Evolutionary conservation across 768 basidiomycete genomes (phyloP).

Genomic region (Agrocybe praecox): DNA sequence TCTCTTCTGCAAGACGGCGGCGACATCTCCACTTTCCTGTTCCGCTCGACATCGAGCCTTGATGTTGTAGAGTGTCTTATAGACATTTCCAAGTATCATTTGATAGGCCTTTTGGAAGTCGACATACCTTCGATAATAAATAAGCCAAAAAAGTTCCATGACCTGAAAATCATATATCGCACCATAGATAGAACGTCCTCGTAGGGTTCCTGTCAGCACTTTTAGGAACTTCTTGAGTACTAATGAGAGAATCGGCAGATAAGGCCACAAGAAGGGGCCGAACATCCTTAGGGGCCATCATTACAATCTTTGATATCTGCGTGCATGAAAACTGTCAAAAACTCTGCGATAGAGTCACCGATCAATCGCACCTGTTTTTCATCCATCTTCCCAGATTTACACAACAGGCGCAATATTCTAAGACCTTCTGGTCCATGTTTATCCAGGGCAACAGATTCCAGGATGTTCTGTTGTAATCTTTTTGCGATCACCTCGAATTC

Average conservation of each 20-base stretch:
- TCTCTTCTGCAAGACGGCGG: constrained; percentile 77
- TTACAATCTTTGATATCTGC: constrained; percentile 89
- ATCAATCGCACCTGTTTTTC: constrained; percentile 80
- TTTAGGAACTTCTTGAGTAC: constrained; percentile 91
- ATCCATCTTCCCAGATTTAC: constrained; percentile 88
- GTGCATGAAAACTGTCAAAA: neutral
- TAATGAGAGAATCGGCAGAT: constrained; percentile 80
- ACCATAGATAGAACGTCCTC: constrained; percentile 93
- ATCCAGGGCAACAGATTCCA: constrained; percentile 82
- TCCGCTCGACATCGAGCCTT: constrained; percentile 74
- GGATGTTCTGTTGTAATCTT: constrained; percentile 65
- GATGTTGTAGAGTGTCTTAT: constrained; percentile 92
- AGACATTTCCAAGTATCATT: constrained; percentile 72
- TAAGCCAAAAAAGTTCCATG: neutral
- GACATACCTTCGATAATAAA: constrained; percentile 68
- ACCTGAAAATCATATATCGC: constrained; percentile 11
- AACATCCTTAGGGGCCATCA: constrained; percentile 90
- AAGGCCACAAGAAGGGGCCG: constrained; percentile 80
- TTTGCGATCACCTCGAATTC: constrained; percentile 76
- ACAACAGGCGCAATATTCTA: constrained; percentile 75
- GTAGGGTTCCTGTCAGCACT: constrained; percentile 88
- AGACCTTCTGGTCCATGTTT: constrained; percentile 84
- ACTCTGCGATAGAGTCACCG: neutral
- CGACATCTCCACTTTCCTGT: constrained; percentile 62
- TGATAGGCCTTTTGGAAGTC: constrained; percentile 85